Evolutionary conservation across 2,329 filamentous ascomycete genomes (phyloP), one percentile per base, ranked within the genome.

Genomic region (Paracamarosporium sp.): DNA sequence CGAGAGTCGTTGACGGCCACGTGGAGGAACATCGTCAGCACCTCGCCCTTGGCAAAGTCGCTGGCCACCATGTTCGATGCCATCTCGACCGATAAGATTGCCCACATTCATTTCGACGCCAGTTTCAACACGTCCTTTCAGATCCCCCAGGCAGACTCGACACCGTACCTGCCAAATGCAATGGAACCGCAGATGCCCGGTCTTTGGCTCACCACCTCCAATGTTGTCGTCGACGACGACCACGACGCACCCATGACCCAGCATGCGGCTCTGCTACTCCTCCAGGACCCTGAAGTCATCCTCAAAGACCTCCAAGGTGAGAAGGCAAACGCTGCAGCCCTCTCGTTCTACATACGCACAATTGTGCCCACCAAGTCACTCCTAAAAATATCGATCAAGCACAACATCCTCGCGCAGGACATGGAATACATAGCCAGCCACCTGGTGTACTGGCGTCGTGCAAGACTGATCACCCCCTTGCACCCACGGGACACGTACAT

Each of bases 401-500:
- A 90, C 50, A 85, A 88, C 20, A 89, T 98, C 51, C 88, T 90
- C 3, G 83, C 95, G 1, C 84, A 87, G 30, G 91, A 96, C 65
- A 90, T 98, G 61, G 90, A 94, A 62, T 89, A 92, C 66, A 91
- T 96, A 61, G 93, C 93, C 9, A 90, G 92, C 56, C 95, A 98
- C 79, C 89, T 99, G 61, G 93, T 98, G 60, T 96, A 96, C 79
- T 98, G 94, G 93, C 89, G 95, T 24, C 90, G 93, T 56, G 95
- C 94, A 45, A 91, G 96, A 59, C 90, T 94, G 15, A 94, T 98
- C 38, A 91, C 92, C 4, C 95, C 95, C 0, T 85, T 99, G 5
- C 93, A 97, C 70, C 90, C 91, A 41, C 86, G 93, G 46, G 93
- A 98, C 73, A 90, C 89, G 11, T 99, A 98, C 76, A 90, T 98